Conservation (phyloP, 2,329 filamentous ascomycete genomes). For the Fusarium illudens region DNA sequence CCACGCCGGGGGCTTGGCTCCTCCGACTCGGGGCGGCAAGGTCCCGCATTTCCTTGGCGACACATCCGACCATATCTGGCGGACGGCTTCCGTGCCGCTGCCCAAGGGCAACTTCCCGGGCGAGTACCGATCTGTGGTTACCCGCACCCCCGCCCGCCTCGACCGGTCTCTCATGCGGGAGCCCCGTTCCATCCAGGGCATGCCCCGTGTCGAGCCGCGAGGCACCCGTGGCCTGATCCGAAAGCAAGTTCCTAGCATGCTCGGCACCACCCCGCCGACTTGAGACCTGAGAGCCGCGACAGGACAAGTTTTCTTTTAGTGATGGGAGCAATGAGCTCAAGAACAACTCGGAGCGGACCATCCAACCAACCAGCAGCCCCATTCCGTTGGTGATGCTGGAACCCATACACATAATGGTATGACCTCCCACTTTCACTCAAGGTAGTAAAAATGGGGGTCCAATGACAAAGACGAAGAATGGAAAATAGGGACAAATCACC, state of each 20-base stretch:
- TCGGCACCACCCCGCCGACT: constrained; percentile 53
- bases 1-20: constrained; percentile 49
- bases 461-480: constrained; percentile 13
- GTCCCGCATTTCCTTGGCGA: constrained; percentile 72
- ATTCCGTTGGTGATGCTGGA: neutral
- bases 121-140: constrained; percentile 68
- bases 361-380: constrained; percentile 6
- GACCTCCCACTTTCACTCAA: neutral
- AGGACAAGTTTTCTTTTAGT: neutral
- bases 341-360: neutral
- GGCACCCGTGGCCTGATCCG: constrained; percentile 59
- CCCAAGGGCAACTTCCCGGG: constrained; percentile 69
- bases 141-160: constrained; percentile 79
- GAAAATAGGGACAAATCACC: constrained; percentile 15
- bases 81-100: constrained; percentile 68
- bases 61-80: constrained; percentile 81
- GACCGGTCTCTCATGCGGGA: constrained; percentile 91
- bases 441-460: neutral
- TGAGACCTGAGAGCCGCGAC: constrained; percentile 34
- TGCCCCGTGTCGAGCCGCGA: constrained; percentile 71
- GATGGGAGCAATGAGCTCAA: neutral
- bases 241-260: constrained; percentile 64
- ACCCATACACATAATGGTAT: neutral
- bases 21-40: constrained; percentile 52
- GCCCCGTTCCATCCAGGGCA: constrained; percentile 86